phyloP scores from a whole-genome alignment of 2,329 filamentous ascomycete species.

The Scytalidium sp. region DNA sequence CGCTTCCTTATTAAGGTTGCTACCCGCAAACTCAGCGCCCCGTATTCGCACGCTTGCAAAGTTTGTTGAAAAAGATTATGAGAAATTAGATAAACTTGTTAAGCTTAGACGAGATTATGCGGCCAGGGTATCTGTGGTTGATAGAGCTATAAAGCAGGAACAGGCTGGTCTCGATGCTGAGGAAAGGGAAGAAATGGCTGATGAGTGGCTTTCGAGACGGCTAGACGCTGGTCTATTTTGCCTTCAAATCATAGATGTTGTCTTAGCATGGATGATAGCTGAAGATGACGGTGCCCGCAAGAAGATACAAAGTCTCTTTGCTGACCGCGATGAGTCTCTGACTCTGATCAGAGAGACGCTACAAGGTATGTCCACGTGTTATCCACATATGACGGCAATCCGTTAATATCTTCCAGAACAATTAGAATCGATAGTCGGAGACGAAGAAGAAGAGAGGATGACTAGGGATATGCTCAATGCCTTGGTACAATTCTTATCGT shows the following conservation, averaged over 20 bases:
- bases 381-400: not conserved
- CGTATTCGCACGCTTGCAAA: constrained; percentile 87
- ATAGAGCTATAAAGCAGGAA: constrained; percentile 59
- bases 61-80: constrained; percentile 92
- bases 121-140: constrained; percentile 57
- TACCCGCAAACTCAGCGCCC: constrained; percentile 74
- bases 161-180: constrained; percentile 51
- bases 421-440: constrained; percentile 54
- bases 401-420: constrained; percentile 45
- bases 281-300: constrained; percentile 76
- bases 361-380: constrained; percentile 46
- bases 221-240: constrained; percentile 84
- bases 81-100: constrained; percentile 74
- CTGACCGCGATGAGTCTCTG: constrained; percentile 65
- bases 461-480: constrained; percentile 65
- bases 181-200: constrained; percentile 58
- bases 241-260: constrained; percentile 78
- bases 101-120: constrained; percentile 70
- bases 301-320: constrained; percentile 62
- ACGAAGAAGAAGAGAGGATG: constrained; percentile 48
- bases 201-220: constrained; percentile 71
- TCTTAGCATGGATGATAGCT: constrained; percentile 86
- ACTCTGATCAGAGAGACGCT: constrained; percentile 64
- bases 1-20: constrained; percentile 71
- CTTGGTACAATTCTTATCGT: constrained; percentile 45